Conservation (phyloP, 805 yeast genomes). For the Naumovozyma castellii region DNA sequence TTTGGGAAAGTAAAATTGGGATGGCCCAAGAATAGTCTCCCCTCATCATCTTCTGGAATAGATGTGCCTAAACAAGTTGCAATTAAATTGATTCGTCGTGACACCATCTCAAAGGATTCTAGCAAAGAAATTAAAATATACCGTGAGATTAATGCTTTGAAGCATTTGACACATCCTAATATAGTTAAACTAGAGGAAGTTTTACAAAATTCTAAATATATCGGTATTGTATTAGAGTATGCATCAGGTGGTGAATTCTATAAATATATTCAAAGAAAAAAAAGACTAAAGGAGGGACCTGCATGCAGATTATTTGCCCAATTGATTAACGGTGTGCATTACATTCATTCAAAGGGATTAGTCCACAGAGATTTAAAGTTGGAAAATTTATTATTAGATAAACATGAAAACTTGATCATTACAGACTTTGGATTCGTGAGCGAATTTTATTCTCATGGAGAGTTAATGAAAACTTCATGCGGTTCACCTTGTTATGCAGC, state of each 20-base stretch:
- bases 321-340: conserved; percentile 86
- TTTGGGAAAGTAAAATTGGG: conserved; percentile 98
- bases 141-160: conserved; percentile 86
- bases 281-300: conserved; percentile 73
- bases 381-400: conserved; percentile 75
- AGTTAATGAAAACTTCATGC: conserved; percentile 87
- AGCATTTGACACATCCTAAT: conserved; percentile 83
- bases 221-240: conserved; percentile 92
- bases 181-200: conserved; percentile 89
- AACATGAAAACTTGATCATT: conserved; percentile 75
- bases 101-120: conserved; percentile 74
- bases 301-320: conserved; percentile 91
- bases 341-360: conserved; percentile 85
- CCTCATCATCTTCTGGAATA: conserved; percentile 2
- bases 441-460: conserved; percentile 50
- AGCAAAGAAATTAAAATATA: conserved; percentile 82
- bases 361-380: conserved; percentile 87
- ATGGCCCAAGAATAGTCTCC: conserved; percentile 70
- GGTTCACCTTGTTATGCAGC: conserved; percentile 99
- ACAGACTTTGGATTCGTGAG: conserved; percentile 95
- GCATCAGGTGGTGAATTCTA: conserved; percentile 97
- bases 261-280: conserved; percentile 79
- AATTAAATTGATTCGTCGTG: conserved; percentile 81
- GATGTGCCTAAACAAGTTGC: conserved; percentile 72
- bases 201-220: conserved; percentile 84